These are phyloP conservation scores for Strobilomyces confusus DNA, from an alignment of 768 basidiomycete species.

Conservation along the genomic window DNA sequence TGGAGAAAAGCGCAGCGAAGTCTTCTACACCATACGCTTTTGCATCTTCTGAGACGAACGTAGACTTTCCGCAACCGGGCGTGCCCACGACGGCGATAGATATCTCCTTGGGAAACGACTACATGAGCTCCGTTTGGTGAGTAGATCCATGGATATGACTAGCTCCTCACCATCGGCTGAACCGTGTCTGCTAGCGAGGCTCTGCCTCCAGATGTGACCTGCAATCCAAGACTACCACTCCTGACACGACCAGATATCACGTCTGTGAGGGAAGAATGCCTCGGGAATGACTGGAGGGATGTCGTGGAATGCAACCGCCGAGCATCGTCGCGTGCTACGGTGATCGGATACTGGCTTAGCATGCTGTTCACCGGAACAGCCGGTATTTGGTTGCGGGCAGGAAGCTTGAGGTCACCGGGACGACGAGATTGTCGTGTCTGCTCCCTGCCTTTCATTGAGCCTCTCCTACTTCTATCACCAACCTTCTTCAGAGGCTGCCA, in stretches of 20 bases:
- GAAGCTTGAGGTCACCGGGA: constrained; percentile 61
- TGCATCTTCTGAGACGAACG: constrained; percentile 73
- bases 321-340: constrained; percentile 36
- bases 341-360: constrained; percentile 36
- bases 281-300: constrained; percentile 37
- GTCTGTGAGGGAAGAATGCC: constrained; percentile 28
- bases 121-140: constrained; percentile 6
- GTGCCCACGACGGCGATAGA: constrained; percentile 79
- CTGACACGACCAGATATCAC: constrained; percentile 45
- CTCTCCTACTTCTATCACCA: constrained; percentile 41
- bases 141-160: neutral
- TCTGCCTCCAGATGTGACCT: constrained; percentile 25
- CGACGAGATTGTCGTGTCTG: constrained; percentile 39
- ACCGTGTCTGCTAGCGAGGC: constrained; percentile 15
- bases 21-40: constrained; percentile 54
- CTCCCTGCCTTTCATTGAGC: constrained; percentile 48
- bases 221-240: constrained; percentile 59
- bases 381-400: constrained; percentile 47
- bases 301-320: constrained; percentile 37
- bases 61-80: constrained; percentile 79
- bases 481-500: constrained; percentile 41
- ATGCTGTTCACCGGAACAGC: constrained; percentile 27
- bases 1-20: constrained; percentile 31
- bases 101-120: constrained; percentile 35
- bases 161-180: constrained; percentile 23